phyloP scores from a whole-genome alignment of 2,329 filamentous ascomycete species.

The Stromatinia cepivora region DNA sequence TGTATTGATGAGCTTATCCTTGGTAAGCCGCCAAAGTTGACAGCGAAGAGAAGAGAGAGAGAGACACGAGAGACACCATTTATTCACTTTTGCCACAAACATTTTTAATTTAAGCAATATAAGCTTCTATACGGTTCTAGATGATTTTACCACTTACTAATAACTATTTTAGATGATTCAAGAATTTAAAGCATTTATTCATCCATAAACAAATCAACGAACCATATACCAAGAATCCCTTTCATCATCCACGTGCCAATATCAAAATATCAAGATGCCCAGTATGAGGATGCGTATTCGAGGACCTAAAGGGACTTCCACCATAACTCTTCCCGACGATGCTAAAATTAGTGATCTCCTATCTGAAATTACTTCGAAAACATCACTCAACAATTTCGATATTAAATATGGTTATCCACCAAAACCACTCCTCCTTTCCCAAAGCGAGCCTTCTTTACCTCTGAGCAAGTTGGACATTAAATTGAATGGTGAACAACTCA shows the following conservation, averaged over 20 bases:
- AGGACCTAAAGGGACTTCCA: slow-evolving; percentile 70
- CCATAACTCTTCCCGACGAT: slow-evolving; percentile 65
- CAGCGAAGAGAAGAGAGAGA: background rate
- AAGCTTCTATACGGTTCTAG: background rate
- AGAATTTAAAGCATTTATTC: background rate
- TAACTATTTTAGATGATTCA: background rate
- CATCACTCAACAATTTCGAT: slow-evolving; percentile 65
- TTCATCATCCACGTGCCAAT: slow-evolving; percentile 9
- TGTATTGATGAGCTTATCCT: background rate
- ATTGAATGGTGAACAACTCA: slow-evolving; percentile 68
- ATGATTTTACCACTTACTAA: background rate
- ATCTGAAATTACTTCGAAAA: slow-evolving; percentile 60
- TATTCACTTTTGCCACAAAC: background rate
- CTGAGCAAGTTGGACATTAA: slow-evolving; percentile 59
- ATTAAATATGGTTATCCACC: slow-evolving; percentile 86
- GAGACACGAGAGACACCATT: background rate
- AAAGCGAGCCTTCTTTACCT: slow-evolving; percentile 46
- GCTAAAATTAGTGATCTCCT: slow-evolving; percentile 65
- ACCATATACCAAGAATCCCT: background rate
- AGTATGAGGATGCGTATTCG: slow-evolving; percentile 74
- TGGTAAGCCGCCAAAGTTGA: background rate
- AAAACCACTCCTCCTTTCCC: slow-evolving; percentile 63
- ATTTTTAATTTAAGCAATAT: background rate
- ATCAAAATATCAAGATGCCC: slow-evolving; percentile 48
- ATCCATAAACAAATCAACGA: background rate